Evolutionary conservation across 148 eudicot genomes (phyloP).

Genomic region (Suaeda aralocaspica): DNA sequence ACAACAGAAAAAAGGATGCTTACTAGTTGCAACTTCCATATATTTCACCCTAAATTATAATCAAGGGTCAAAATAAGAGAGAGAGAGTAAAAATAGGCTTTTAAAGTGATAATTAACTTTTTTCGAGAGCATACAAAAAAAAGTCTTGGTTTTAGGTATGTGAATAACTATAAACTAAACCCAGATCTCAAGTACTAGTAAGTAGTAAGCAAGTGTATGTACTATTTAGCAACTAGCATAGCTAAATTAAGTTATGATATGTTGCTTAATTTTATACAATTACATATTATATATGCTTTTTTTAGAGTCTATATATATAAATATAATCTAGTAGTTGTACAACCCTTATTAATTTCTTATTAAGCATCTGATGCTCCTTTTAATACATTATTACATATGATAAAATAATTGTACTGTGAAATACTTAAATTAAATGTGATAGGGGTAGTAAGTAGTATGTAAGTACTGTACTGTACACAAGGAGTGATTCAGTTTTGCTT

Average conservation of each 20-base stretch:
- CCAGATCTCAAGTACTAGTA: constrained; percentile 13
- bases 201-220: neutral
- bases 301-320: neutral
- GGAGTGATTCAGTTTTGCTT: constrained; percentile 36
- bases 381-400: neutral
- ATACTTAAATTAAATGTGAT: neutral
- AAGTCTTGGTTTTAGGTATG: constrained; percentile 15
- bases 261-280: neutral
- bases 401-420: neutral
- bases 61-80: neutral
- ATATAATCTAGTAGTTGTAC: neutral
- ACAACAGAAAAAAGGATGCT: neutral
- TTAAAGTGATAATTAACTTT: neutral
- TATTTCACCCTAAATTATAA: neutral
- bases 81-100: constrained; percentile 22
- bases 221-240: neutral
- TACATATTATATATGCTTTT: neutral
- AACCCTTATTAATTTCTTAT: neutral
- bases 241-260: too few species aligned
- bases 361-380: constrained; percentile 18
- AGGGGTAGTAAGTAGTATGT: neutral
- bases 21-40: too few species aligned
- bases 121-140: constrained; percentile 21
- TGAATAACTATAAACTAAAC: neutral
- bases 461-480: too few species aligned